Evolutionary conservation across 257 asterid genomes (phyloP), one percentile per base, ranked within the genome.

Genomic region (Hygrophila difformis): DNA sequence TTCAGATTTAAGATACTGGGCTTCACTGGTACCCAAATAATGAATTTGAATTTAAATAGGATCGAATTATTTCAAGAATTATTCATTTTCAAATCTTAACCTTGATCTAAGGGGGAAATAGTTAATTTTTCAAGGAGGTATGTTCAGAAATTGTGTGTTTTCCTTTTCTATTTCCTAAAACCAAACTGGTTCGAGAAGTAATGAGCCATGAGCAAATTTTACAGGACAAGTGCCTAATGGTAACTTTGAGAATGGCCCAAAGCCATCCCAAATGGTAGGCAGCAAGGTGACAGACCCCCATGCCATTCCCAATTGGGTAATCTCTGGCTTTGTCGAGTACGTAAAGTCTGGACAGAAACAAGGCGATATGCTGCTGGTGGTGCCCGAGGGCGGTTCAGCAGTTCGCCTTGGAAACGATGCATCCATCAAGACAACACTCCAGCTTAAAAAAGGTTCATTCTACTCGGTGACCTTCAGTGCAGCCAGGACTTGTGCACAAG

Each of bases 381-480:
- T 87, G 45, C 94, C 94, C 1, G 81, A 80, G 66, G 94, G 97
- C 0, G 72, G 70, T 28, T 77, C 67, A 2, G 97, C 94, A 10
- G 78, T 87, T 12, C 68, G 97, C 42, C 82, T 87, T 0, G 97
- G 97, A 1, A 87, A 87, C 23, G 93, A 82, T 24, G 81, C 97
- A 0, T 77, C 76, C 6, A 71, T 83, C 43, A 87, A 69, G 68
- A 80, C 89, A 4, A 75, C 47, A 8, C 49, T 72, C 8, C 62
- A 55, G 47, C 78, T 69, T 0, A 59, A 50, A 2, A 68, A 46
- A 0, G 81, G 83, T 2, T 50, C 37, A 35, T 83, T 75, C 19
- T 73, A 87, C 47, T 61, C 97, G 0, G 12, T 87, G 6, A 71
- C 97, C 0, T 83, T 87, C 36, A 62, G 69, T 49, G 85, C 91